Conservation (phyloP, 495 filamentous ascomycete genomes). For the Paragyromitra xinjiangensis region DNA sequence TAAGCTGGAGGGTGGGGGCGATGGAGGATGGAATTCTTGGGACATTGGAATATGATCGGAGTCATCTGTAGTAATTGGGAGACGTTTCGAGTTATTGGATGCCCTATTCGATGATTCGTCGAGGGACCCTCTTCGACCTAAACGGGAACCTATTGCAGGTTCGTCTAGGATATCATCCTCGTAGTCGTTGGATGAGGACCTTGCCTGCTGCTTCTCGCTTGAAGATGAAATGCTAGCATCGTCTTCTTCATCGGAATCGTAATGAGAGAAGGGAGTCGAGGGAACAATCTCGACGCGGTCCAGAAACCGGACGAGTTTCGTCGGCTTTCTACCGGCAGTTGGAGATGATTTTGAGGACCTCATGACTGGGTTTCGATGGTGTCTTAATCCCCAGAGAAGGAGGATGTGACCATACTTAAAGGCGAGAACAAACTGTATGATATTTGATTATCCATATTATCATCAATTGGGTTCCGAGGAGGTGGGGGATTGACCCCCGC, state of each 20-base stretch:
- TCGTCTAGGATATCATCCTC: slow-evolving; percentile 33
- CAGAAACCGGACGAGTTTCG: slow-evolving; percentile 54
- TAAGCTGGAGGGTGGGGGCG: slow-evolving; percentile 46
- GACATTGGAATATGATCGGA: slow-evolving; percentile 32
- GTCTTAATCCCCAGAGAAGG: slow-evolving; percentile 23
- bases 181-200: slow-evolving; percentile 29
- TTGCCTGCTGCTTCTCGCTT: slow-evolving; percentile 45
- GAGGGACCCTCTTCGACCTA: slow-evolving; percentile 47
- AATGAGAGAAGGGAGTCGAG: slow-evolving; percentile 26
- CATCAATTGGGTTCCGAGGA: slow-evolving; percentile 8
- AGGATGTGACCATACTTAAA: slow-evolving; percentile 14
- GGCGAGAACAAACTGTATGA: slow-evolving; percentile 24
- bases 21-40: slow-evolving; percentile 32
- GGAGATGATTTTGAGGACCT: slow-evolving; percentile 26
- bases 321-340: slow-evolving; percentile 27
- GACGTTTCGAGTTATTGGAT: slow-evolving; percentile 27
- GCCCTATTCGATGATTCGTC: slow-evolving; percentile 40
- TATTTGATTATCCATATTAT: slow-evolving; percentile 28
- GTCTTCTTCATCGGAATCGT: slow-evolving; percentile 28
- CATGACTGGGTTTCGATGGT: slow-evolving; percentile 33
- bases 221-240: slow-evolving; percentile 22
- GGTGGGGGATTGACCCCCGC: slow-evolving; percentile 35
- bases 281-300: slow-evolving; percentile 54
- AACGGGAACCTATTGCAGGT: slow-evolving; percentile 39
- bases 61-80: slow-evolving; percentile 15